Conservation (phyloP, 441 rosid genomes). For the Pelargonium citronellum region DNA sequence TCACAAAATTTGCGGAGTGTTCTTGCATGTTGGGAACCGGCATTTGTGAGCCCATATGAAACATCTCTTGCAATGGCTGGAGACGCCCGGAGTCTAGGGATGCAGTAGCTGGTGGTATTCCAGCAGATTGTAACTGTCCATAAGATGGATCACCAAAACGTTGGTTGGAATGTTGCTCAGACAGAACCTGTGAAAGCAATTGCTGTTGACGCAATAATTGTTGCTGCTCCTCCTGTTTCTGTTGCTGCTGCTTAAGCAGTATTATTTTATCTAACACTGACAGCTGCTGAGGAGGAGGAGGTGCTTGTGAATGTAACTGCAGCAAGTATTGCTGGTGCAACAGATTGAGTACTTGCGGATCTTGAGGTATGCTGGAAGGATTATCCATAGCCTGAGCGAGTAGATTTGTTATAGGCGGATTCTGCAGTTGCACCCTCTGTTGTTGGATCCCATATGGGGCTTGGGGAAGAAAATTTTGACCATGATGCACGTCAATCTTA, state of each 20-base stretch:
- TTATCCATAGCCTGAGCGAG: slow-evolving; percentile 59
- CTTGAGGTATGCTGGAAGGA: slow-evolving; percentile 59
- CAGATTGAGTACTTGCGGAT: slow-evolving; percentile 58
- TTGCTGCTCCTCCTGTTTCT: slow-evolving; percentile 75
- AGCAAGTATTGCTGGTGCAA: slow-evolving; percentile 76
- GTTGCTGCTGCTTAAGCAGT: slow-evolving; percentile 68
- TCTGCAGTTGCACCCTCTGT: slow-evolving; percentile 54
- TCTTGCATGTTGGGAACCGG: slow-evolving; percentile 44
- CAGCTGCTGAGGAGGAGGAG: slow-evolving; percentile 62
- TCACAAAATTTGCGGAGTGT: slow-evolving; percentile 31
- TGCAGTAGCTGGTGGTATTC: slow-evolving; percentile 39
- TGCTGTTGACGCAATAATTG: slow-evolving; percentile 77
- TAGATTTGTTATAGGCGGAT: slow-evolving; percentile 44
- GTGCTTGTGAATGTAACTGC: slow-evolving; percentile 64
- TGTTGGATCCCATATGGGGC: slow-evolving; percentile 57
- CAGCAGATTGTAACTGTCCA: slow-evolving; percentile 45
- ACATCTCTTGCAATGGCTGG: slow-evolving; percentile 48
- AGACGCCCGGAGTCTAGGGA: slow-evolving; percentile 48
- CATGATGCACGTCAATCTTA: slow-evolving; percentile 49
- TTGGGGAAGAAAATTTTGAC: slow-evolving; percentile 53
- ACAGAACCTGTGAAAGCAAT: slow-evolving; percentile 66
- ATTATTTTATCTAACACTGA: slow-evolving; percentile 60
- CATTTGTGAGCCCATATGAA: slow-evolving; percentile 48
- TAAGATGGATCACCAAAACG: slow-evolving; percentile 50
- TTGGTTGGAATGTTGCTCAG: slow-evolving; percentile 62